Evolutionary conservation across 2,329 filamentous ascomycete genomes (phyloP).

Genomic region (Metarhizium guizhouense): DNA sequence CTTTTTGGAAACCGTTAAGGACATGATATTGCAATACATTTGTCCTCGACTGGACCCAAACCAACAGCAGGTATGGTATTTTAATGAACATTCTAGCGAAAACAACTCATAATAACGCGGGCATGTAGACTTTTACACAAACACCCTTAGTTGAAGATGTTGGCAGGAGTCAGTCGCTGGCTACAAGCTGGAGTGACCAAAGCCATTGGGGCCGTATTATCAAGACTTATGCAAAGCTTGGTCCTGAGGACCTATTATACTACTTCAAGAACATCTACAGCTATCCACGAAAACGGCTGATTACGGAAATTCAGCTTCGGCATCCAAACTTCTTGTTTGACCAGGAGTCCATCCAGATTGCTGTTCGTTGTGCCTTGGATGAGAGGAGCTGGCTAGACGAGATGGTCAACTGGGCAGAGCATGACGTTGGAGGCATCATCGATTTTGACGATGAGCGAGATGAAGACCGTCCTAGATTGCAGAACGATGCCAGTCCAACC

Average conservation of each 20-base stretch:
- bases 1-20: slow-evolving; percentile 33
- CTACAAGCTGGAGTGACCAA: slow-evolving; percentile 26
- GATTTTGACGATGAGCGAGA: slow-evolving; percentile 31
- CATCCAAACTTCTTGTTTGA: slow-evolving; percentile 35
- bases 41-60: slow-evolving; percentile 35
- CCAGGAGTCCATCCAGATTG: slow-evolving; percentile 34
- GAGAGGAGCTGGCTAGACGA: slow-evolving; percentile 26
- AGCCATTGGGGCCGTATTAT: slow-evolving; percentile 29
- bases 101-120: slow-evolving; percentile 2
- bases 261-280: slow-evolving; percentile 37
- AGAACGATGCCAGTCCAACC: slow-evolving; percentile 27
- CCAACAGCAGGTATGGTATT: slow-evolving; percentile 22
- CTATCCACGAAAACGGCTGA: slow-evolving; percentile 35
- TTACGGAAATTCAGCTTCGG: slow-evolving; percentile 29
- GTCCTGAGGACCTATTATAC: slow-evolving; percentile 38
- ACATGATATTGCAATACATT: slow-evolving; percentile 35
- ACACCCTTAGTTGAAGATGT: slow-evolving; percentile 14
- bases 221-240: slow-evolving; percentile 39
- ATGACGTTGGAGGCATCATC: slow-evolving; percentile 29
- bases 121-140: slow-evolving; percentile 1
- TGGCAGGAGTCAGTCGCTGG: slow-evolving; percentile 21
- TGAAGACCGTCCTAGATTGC: slow-evolving; percentile 18
- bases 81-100: neutral
- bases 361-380: slow-evolving; percentile 27
- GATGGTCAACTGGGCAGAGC: slow-evolving; percentile 22